Conservation (phyloP, 2,329 filamentous ascomycete species). For the Cladophialophora chaetospira region DNA sequence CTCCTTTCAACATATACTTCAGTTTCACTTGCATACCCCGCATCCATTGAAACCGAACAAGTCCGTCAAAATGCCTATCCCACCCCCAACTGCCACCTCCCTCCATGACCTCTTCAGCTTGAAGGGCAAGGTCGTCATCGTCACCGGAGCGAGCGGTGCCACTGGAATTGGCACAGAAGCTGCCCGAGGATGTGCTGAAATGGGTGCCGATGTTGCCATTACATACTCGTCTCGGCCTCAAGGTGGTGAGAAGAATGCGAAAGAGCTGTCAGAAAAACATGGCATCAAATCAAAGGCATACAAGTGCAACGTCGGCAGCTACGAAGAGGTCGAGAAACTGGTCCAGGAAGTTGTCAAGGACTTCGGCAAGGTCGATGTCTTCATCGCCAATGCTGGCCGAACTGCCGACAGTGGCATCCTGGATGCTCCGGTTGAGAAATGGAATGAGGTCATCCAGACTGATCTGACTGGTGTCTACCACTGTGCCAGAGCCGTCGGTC, state of each 20-base stretch:
- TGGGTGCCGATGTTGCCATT: conserved; percentile 65
- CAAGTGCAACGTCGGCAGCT: conserved; percentile 64
- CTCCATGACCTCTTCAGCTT: conserved; percentile 50
- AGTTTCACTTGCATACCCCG: neutral
- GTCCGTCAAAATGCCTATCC: conserved; percentile 32
- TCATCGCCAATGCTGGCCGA: conserved; percentile 70
- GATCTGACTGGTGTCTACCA: conserved; percentile 85
- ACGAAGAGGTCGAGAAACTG: conserved; percentile 58
- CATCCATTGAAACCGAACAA: conserved; percentile 5
- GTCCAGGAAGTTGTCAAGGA: conserved; percentile 65
- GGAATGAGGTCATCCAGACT: conserved; percentile 76
- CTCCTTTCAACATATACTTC: neutral
- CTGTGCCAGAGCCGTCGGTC: conserved; percentile 85
- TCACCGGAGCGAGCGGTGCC: conserved; percentile 54
- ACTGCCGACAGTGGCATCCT: conserved; percentile 70
- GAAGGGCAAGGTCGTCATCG: conserved; percentile 50
- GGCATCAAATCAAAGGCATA: conserved; percentile 68
- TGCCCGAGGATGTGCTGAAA: conserved; percentile 65
- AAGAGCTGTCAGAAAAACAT: conserved; percentile 61
- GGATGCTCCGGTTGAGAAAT: conserved; percentile 69
- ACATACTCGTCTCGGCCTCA: conserved; percentile 66
- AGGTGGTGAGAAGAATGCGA: conserved; percentile 67
- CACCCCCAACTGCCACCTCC: conserved; percentile 26
- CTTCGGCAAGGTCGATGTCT: conserved; percentile 69
- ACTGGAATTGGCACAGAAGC: conserved; percentile 67